phyloP scores from a whole-genome alignment of 345 rosid genomes.

The Eucalyptus pauciflora region DNA sequence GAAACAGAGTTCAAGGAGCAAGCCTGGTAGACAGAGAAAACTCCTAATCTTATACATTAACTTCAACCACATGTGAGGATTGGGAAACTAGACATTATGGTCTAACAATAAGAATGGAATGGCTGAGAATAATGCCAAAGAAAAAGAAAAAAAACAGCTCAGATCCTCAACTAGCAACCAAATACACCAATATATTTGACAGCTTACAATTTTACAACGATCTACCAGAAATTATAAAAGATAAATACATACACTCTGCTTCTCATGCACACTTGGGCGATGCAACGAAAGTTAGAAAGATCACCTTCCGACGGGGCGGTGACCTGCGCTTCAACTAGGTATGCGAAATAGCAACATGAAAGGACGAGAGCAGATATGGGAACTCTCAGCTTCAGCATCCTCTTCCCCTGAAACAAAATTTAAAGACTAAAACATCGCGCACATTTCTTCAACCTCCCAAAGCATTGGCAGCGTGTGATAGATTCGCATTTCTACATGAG shows the following conservation, averaged over 20 bases:
- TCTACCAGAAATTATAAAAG: background rate
- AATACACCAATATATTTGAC: background rate
- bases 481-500: background rate
- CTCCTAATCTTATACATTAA: background rate
- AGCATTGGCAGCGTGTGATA: background rate
- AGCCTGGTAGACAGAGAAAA: background rate
- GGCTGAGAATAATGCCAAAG: background rate
- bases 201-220: background rate
- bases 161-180: background rate
- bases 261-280: background rate
- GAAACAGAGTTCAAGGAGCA: background rate
- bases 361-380: slow-evolving; percentile 7
- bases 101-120: background rate
- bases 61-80: background rate
- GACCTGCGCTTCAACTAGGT: slow-evolving; percentile 18
- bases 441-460: background rate
- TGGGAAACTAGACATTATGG: background rate
- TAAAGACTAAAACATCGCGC: background rate
- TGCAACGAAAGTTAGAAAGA: background rate
- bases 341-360: slow-evolving; percentile 10
- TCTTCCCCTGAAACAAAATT: background rate
- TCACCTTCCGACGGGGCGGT: slow-evolving; percentile 64
- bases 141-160: background rate
- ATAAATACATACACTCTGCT: background rate
- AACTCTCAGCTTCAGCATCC: slow-evolving; percentile 10